A percentile compares a stretch with the other conserved stretches of the same genome.
phyloP scores from a whole-genome alignment of 2,329 filamentous ascomycete species.

The Colletotrichum eleusines region DNA sequence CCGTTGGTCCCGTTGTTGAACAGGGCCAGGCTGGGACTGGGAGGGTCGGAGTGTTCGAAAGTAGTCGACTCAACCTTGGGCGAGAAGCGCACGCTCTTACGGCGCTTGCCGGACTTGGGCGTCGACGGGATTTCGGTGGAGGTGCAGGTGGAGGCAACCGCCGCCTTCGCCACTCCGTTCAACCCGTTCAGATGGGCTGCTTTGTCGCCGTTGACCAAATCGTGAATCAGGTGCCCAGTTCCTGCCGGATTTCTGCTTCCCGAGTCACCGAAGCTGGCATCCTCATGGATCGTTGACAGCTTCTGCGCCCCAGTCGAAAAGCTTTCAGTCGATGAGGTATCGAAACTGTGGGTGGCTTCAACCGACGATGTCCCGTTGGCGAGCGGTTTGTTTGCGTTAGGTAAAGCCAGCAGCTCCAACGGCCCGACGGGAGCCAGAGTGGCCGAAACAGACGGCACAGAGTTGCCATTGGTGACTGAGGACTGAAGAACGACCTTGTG shows the following conservation, averaged over 20 bases:
- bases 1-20: constrained; percentile 46
- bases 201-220: constrained; percentile 38
- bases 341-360: not conserved
- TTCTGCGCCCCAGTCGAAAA: not conserved
- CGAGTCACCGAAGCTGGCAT: not conserved
- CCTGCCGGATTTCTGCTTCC: not conserved
- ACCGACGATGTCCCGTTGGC: not conserved
- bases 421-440: constrained; percentile 53
- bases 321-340: not conserved
- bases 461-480: not conserved
- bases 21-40: constrained; percentile 56
- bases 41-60: constrained; percentile 65
- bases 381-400: constrained; percentile 58
- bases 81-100: constrained; percentile 79
- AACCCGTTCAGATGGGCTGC: constrained; percentile 3
- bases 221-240: constrained; percentile 33
- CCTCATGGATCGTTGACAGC: constrained; percentile 35
- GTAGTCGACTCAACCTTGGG: constrained; percentile 74
- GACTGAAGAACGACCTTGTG: not conserved
- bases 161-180: constrained; percentile 17
- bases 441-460: not conserved
- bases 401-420: constrained; percentile 63
- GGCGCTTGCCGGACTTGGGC: constrained; percentile 53
- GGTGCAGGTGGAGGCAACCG: constrained; percentile 8
- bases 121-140: constrained; percentile 34